Base-by-base conservation (phyloP, 768 basidiomycete genomes). In the Lactarius akahatsu region DNA sequence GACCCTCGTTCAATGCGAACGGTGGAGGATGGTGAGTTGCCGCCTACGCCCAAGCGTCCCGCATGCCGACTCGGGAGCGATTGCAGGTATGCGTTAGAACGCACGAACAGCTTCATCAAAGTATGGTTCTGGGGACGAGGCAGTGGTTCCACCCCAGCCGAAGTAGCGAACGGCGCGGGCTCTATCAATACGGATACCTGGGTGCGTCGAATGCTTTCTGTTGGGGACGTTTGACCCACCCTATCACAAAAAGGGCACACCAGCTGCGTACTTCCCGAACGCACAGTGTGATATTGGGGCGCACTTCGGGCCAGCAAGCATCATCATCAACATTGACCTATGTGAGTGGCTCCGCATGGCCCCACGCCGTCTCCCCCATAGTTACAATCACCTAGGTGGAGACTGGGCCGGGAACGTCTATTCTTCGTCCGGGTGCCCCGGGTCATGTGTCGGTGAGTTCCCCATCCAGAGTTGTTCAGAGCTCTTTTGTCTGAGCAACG, bases 1-100 rank as follows among this genome's bases (percentile, higher is more conserved):
- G 88, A 1, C 80, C 85, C 4, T 73, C 73, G 2, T 85, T 90
- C 75, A 89, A 89, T 72, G 68, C 59, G 45, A 79, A 79, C 52
- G 86, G 87, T 8, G 87, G 87, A 30, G 88, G 87, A 69, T 88
- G 83, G 85, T 87, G 16, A 57, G 56, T 23, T 23, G 0, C 6
- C n/a, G 20, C 57, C 57, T 26, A 20, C 26, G 28, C 15, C 30
- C 16, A 50, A 15, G 26, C 5, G 6, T 23, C n/a, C 40, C 6
- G 2, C 34, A 56, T 30, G 15, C 11, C 43, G 15, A 56, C 43
- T 57, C n/a, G 16, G 36, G 43, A 28, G 20, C 26, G 43, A 56
- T 32, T 59, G 26, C 38, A 65, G 69, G 63, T 80, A 77, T 66
- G 79, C 77, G 23, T 72, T 75, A 62, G 72, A 75, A 59, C 73